A percentile compares a stretch with the other conserved stretches of the same genome.
Evolutionary conservation across 371 early-diverging fungal genomes (phyloP).

Genomic region (Mortierella sp.): DNA sequence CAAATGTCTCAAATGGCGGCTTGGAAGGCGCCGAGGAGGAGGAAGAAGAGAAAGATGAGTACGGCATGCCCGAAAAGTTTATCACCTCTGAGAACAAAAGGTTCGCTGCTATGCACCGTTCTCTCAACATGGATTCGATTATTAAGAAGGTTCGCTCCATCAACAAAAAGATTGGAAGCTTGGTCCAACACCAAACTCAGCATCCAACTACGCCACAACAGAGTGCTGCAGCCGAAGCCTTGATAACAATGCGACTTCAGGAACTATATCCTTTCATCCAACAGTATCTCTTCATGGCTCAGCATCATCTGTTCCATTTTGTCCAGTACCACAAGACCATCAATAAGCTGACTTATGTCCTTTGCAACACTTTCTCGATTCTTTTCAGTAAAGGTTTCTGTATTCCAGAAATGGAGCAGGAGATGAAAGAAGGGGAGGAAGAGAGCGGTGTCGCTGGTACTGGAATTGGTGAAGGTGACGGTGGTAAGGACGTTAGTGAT

Average conservation of each 20-base stretch:
- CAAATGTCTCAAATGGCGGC: background rate
- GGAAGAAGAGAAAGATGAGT: slow-evolving; percentile 61
- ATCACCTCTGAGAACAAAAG: slow-evolving; percentile 60
- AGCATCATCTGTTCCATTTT: slow-evolving; percentile 71
- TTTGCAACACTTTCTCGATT: slow-evolving; percentile 78
- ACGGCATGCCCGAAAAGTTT: slow-evolving; percentile 68
- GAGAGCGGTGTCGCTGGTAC: slow-evolving; percentile 76
- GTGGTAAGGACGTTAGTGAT: slow-evolving; percentile 95
- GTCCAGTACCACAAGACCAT: slow-evolving; percentile 78
- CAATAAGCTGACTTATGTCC: slow-evolving; percentile 73
- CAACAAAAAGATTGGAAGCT: slow-evolving; percentile 46
- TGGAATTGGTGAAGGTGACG: slow-evolving; percentile 97
- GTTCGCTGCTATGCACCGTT: slow-evolving; percentile 47
- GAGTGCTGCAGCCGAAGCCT: slow-evolving; percentile 36
- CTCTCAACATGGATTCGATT: slow-evolving; percentile 49
- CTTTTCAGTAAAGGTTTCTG: slow-evolving; percentile 90
- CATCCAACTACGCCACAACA: slow-evolving; percentile 5
- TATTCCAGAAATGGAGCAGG: slow-evolving; percentile 78
- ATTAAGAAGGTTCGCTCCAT: slow-evolving; percentile 43
- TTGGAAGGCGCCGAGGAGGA: slow-evolving; percentile 28
- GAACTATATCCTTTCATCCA: slow-evolving; percentile 73
- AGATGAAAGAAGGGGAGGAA: slow-evolving; percentile 74
- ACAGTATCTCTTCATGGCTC: slow-evolving; percentile 74
- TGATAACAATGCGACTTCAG: slow-evolving; percentile 58
- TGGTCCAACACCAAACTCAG: slow-evolving; percentile 28